These are phyloP conservation scores for Syzygium grande DNA, from an alignment of 345 rosid genomes.

Conservation along the genomic window DNA sequence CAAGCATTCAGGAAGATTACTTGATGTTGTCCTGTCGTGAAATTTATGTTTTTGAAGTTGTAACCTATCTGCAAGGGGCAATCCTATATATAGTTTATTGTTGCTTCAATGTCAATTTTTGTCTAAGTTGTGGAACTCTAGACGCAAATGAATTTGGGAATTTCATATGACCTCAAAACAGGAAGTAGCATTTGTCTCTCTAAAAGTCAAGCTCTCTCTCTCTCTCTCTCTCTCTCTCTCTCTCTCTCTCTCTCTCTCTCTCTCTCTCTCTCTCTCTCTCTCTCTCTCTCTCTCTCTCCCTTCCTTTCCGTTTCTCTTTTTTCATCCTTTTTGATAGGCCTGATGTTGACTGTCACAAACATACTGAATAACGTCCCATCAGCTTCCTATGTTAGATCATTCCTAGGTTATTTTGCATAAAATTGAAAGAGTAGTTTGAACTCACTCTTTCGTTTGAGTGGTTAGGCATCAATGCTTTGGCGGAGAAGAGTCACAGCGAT, in stretches of 20 bases:
- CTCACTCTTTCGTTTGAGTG: not conserved
- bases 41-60: not conserved
- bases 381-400: not conserved
- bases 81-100: not conserved
- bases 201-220: not conserved
- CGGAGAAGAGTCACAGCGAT: constrained; percentile 63
- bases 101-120: not conserved
- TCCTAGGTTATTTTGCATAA: not conserved
- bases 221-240: not conserved
- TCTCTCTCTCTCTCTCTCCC: not conserved
- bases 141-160: not conserved
- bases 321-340: not conserved
- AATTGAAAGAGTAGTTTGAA: not conserved
- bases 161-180: not conserved
- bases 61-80: not conserved
- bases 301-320: not conserved
- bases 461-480: constrained; percentile 91
- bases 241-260: not conserved
- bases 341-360: not conserved
- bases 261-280: not conserved
- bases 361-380: not conserved
- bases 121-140: not conserved
- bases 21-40: not conserved
- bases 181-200: not conserved
- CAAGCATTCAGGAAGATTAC: not conserved